Evolutionary conservation across 495 filamentous ascomycete genomes (phyloP).

Genomic region (Penicillium herquei): DNA sequence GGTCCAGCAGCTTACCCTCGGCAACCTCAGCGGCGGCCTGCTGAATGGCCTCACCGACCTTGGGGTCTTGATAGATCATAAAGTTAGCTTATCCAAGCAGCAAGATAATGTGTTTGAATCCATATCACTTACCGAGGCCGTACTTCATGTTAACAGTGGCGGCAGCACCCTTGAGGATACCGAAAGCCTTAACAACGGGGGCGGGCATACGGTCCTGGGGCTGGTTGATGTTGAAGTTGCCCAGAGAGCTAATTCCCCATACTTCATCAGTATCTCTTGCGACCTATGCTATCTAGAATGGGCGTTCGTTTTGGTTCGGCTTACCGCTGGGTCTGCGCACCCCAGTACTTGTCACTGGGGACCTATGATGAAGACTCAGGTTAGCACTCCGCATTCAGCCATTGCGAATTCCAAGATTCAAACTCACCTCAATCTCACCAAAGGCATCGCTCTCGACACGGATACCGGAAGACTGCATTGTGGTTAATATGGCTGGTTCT

Average conservation of each 20-base stretch:
- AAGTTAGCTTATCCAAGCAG: too few species aligned
- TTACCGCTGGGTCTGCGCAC: conserved; percentile 92
- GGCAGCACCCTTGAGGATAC: conserved; percentile 95
- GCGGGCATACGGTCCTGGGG: conserved; percentile 98
- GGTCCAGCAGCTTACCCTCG: conserved; percentile 88
- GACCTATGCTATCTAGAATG: neutral
- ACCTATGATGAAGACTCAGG: conserved; percentile 52
- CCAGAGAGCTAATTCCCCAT: conserved; percentile 62
- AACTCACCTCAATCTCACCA: conserved; percentile 73
- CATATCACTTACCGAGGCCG: conserved; percentile 73
- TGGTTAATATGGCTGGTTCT: neutral
- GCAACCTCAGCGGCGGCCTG: conserved; percentile 93
- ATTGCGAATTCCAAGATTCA: neutral
- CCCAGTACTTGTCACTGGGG: conserved; percentile 94
- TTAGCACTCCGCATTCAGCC: conserved; percentile 15
- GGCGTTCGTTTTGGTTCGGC: conserved; percentile 17
- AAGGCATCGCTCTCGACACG: conserved; percentile 95
- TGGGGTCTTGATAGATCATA: conserved; percentile 58
- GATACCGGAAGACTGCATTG: conserved; percentile 34
- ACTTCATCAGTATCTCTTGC: conserved; percentile 15
- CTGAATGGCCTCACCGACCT: conserved; percentile 89
- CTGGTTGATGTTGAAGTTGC: conserved; percentile 99
- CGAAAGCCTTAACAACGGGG: conserved; percentile 87
- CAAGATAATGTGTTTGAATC: too few species aligned
- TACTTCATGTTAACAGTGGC: conserved; percentile 94